Percentiles rank a stretch among this genome's conserved stretches.
These are phyloP conservation scores for Agrocybe praecox DNA, from an alignment of 768 basidiomycete genomes.

Conservation along the genomic window DNA sequence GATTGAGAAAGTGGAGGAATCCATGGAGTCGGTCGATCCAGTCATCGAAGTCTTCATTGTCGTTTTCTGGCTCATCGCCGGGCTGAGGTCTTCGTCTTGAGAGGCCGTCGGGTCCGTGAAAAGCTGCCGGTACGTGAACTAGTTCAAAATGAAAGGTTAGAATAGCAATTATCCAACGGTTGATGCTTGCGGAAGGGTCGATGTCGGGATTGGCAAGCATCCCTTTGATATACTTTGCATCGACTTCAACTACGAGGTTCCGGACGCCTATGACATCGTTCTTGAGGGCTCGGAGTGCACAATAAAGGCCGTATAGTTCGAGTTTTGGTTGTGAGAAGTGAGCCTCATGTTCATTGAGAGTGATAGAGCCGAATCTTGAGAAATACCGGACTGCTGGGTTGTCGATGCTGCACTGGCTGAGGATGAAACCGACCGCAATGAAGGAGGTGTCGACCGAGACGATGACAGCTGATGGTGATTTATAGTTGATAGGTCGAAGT, in stretches of 20 bases:
- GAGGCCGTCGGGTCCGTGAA: slow-evolving; percentile 30
- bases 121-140: slow-evolving; percentile 25
- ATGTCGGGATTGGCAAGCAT: slow-evolving; percentile 32
- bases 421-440: slow-evolving; percentile 34
- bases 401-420: slow-evolving; percentile 27
- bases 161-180: slow-evolving; percentile 23
- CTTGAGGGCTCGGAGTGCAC: slow-evolving; percentile 20
- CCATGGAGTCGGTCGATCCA: slow-evolving; percentile 17
- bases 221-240: slow-evolving; percentile 38
- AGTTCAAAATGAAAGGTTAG: slow-evolving; percentile 26
- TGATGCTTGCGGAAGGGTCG: slow-evolving; percentile 26
- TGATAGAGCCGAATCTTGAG: slow-evolving; percentile 35
- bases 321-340: slow-evolving; percentile 33
- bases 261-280: slow-evolving; percentile 29
- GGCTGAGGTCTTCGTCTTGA: slow-evolving; percentile 20
- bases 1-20: slow-evolving; percentile 18
- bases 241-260: slow-evolving; percentile 36
- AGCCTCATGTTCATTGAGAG: slow-evolving; percentile 32
- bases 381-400: slow-evolving; percentile 20
- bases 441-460: slow-evolving; percentile 38
- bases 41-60: slow-evolving; percentile 17
- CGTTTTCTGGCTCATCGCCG: slow-evolving; percentile 12
- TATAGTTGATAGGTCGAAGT: slow-evolving; percentile 34
- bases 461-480: slow-evolving; percentile 24
- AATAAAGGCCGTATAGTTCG: slow-evolving; percentile 35